Conservation (phyloP, 257 asterid species). For the Scutellaria galericulata region DNA sequence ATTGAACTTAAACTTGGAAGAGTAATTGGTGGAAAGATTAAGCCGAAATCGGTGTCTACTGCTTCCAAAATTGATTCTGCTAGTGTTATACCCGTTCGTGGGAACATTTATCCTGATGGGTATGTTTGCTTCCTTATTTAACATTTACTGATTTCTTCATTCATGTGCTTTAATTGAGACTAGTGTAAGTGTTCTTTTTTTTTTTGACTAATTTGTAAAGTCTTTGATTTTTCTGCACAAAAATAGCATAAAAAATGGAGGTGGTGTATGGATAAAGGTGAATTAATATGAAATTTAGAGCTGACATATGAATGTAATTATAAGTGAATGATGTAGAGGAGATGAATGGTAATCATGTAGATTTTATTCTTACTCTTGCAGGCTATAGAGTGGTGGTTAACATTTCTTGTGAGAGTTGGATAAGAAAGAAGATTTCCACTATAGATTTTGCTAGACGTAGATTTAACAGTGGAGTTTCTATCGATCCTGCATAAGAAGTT, state of each 20-base stretch:
- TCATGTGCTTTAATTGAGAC: neutral
- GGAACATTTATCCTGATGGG: slow-evolving; percentile 71
- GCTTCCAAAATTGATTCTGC: slow-evolving; percentile 50
- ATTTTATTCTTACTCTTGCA: neutral
- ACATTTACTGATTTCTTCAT: neutral
- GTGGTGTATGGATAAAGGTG: neutral
- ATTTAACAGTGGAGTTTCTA: neutral
- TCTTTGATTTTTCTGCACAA: neutral
- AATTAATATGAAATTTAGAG: neutral
- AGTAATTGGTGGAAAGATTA: slow-evolving; percentile 32
- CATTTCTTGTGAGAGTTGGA: too few relatives aligned
- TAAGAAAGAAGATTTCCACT: too few relatives aligned
- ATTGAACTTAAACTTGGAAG: slow-evolving; percentile 64
- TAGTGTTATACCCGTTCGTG: slow-evolving; percentile 55
- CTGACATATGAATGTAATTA: neutral
- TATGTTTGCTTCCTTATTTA: slow-evolving; percentile 32
- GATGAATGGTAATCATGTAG: neutral
- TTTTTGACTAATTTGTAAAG: neutral
- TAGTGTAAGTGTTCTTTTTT: neutral
- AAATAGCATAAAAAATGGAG: neutral
- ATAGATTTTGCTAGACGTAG: neutral
- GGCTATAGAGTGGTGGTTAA: neutral
- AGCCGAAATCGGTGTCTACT: slow-evolving; percentile 31
- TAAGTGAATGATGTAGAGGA: neutral
- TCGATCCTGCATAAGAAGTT: neutral